Evolutionary conservation across 768 basidiomycete species (phyloP), one percentile per base, ranked within the genome.

Genomic region (Tulasnella sp.): DNA sequence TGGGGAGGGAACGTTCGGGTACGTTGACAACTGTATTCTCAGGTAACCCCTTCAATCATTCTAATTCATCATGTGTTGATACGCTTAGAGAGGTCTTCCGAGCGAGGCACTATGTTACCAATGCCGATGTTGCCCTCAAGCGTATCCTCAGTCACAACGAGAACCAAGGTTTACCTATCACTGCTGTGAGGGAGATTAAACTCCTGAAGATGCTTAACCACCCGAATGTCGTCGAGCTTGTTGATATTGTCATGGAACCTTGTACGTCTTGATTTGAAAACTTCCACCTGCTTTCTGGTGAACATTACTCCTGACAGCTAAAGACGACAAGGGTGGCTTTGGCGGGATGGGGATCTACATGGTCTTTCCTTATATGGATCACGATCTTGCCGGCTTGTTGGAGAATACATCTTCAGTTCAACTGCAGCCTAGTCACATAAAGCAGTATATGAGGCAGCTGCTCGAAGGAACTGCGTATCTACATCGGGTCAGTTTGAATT

Each of bases 301-400:
- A 27, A 19, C 25, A 19, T 48, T 17, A 43, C 54, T 1, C 21
- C 43, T 44, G 42, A 44, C n/a, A 42, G 34, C 29, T 38, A 56
- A 56, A 29, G 43, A 56, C 54, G 54, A 43, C 4, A 56, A 56
- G 19, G 57, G 44, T 22, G 60, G 34, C 34, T 38, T 38, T 15
- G 34, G 34, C 5, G 34, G 60, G 60, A 41, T 41, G 21, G 61
- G 30, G 17, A 62, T 97, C 12, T 96, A 89, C 72, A 96, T 98
- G 92, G 94, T 97, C 43, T 99, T 98, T 67, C 96, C 96, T 0
- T 99, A 97, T 72, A 98, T 98, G 96, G 96, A 98, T 66, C 94
- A 99, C 66, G 96, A 99, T 71, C 80, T 99, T 10, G 92, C 94
- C 1, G 96, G 96, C 2, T 70, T 98, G 41, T 73, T 99, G 61